Evolutionary conservation across 768 basidiomycete species (phyloP), one percentile per base, ranked within the genome.

Genomic region (Lactarius pseudohatsudake): DNA sequence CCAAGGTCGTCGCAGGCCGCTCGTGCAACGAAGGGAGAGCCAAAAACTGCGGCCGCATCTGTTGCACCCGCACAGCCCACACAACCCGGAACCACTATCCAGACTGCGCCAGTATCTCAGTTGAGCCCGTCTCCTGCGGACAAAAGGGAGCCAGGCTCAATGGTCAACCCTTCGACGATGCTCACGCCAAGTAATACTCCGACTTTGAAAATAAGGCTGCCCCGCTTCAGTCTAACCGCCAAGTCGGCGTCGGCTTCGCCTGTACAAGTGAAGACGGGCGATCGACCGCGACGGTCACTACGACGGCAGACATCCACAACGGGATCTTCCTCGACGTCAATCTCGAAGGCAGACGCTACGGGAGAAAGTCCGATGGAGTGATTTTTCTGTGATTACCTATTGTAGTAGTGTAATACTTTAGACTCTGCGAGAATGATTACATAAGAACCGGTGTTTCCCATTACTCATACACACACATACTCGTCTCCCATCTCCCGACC

Each of bases 221-320:
- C 68, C 1, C 68, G 68, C 7, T 62, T 69, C 57, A 66, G 61
- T 58, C 38, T 67, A 9, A 54, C 28, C 6, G 40, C 65, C 16
- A 69, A 67, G 50, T 57, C 59, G 43, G 61, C 65, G 26, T 22
- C 64, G 8, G 47, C 38, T 13, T 62, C 68, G n/a, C 60, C 68
- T 54, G 65, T 62, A 28, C 65, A 59, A 28, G 34, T 32, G 32
- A 62, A 34, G 41, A 36, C 68, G 26, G 15, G 57, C 4, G 68
- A 61, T 13, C 68, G 68, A 58, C 50, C 65, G 18, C 68, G 68
- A 28, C 65, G 68, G 61, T 67, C 68, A 20, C 11, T 67, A 38
- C 68, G 68, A 34, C 65, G 68, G 41, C 65, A 67, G 53, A 67
- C 60, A 40, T 69, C 68, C 2, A 66, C 60, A 4, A 67, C 68